Base-by-base conservation (phyloP, 441 rosid genomes). In the Brassica balearica region DNA sequence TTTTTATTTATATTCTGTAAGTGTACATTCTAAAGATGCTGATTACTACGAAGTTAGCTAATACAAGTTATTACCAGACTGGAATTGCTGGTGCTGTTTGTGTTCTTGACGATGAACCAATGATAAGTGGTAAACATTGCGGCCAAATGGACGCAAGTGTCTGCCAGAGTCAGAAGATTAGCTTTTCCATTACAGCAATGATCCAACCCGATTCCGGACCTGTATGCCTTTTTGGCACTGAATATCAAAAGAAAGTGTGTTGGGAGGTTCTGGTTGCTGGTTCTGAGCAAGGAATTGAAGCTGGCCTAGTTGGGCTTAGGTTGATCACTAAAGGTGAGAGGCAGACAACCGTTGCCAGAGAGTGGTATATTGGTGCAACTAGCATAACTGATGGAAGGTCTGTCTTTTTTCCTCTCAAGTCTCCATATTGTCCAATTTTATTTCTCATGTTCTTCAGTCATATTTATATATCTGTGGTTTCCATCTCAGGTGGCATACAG, bases 211-310 rank as follows among this genome's bases (percentile, higher is more conserved):
- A 97, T 82, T 97, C 99, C 83, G 99, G 99, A 61, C 99, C 99
- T 53, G 99, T 97, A 71, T 97, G 99, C 85, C 97, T 97, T 53
- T 83, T 95, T 27, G 98, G 99, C 85, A 93, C 99, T 15, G 99
- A 97, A 79, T 97, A 82, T 86, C 95, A 93, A 87, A 97, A 92
- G 87, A 91, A 86, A 80, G 89, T 84, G 66, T 97, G 99, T 88
- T 97, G 95, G 99, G 99, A 97, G 89, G 87, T 97, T 87, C 87
- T 97, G 69, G 99, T 97, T 80, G 99, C 99, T 83, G 99, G 99
- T 79, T 90, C 99, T 53, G 99, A 97, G 84, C 99, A 97, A 92
- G 99, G 99, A 81, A 89, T 97, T 76, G 99, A 97, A 78, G 99
- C 99, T 80, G 99, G 99, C 79, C 99, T 95, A 84, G 99, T 97